Evolutionary conservation across 441 rosid species (phyloP), one percentile per base, ranked within the genome.

Genomic region (Erysimum pusillum): DNA sequence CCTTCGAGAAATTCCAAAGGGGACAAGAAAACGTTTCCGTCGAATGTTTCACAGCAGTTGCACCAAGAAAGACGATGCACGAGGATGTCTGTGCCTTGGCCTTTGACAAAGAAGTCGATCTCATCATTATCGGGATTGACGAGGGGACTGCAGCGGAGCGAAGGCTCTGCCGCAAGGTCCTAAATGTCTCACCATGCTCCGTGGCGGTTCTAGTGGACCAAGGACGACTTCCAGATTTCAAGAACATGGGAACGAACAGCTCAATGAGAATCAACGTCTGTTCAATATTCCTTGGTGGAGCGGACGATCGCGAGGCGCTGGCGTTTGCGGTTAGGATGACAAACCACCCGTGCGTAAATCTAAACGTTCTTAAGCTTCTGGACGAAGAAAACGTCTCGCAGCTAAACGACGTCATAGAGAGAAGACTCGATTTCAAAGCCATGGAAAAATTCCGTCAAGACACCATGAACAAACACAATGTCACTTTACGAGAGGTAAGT

Each of bases 61-160:
- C 85, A 3, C 87, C 85, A 9, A 65, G n/a, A 11, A 46, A 59
- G 5, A 75, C 83, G 0, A 74, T 86, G 76, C 84, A 86, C 10
- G 82, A 83, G 18, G 87, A 84, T 2, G 70, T 83, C 4, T 82
- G 89, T 32, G 63, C 79, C 0, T 48, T 78, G 84, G 87, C 84
- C 5, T 62, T 79, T 5, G 81, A 74, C 25, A 81, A 67, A 65
- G 42, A 46, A 5, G 25, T 70, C 0, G 60, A 80, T 18, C 58
- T 83, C 10, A 67, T 85, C 7, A 61, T 85, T 41, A 18, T 83
- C 42, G 80, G 79, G 0, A n/a, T 77, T 8, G 67, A 22, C 3
- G 59, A 60, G 0, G 67, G 76, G n/a, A 51, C 56, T 2, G 54
- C 69, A 11, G 42, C 69, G 10, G 67, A 75, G 15, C 31, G 63